Conservation (phyloP, 805 yeast species). For the Starmerella floricola region DNA sequence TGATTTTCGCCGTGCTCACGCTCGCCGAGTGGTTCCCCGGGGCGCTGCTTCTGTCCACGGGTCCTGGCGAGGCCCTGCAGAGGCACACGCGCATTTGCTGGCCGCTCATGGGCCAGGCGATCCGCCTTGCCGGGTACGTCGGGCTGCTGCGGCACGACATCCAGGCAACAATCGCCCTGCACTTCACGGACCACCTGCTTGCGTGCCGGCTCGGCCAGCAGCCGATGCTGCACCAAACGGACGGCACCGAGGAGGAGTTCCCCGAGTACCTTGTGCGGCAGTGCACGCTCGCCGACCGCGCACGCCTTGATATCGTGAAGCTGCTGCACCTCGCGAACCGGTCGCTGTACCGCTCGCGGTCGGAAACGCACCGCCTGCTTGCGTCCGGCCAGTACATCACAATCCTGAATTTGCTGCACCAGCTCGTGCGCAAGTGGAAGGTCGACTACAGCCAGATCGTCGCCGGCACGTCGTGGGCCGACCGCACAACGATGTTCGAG, state of each 20-base stretch:
- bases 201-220: constrained; percentile 71
- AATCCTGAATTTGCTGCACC: constrained; percentile 57
- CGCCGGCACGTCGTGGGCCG: constrained; percentile 35
- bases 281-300: constrained; percentile 54
- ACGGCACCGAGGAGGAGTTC: constrained; percentile 37
- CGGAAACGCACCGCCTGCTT: constrained; percentile 27
- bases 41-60: neutral
- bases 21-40: constrained; percentile 10
- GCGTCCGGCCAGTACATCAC: constrained; percentile 40
- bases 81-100: constrained; percentile 57
- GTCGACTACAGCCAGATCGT: constrained; percentile 36
- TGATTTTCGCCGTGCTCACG: constrained; percentile 6
- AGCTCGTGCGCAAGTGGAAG: constrained; percentile 68
- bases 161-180: constrained; percentile 70
- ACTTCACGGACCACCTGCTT: constrained; percentile 67
- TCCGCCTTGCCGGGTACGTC: constrained; percentile 75
- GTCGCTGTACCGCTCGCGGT: constrained; percentile 49
- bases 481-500: constrained; percentile 66
- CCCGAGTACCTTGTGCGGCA: constrained; percentile 30
- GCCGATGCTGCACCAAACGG: constrained; percentile 62
- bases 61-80: constrained; percentile 2
- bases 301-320: constrained; percentile 66
- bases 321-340: constrained; percentile 76
- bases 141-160: constrained; percentile 66
- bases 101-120: constrained; percentile 84